Evolutionary conservation across 768 basidiomycete genomes (phyloP).

Genomic region (Boletellus ananas): DNA sequence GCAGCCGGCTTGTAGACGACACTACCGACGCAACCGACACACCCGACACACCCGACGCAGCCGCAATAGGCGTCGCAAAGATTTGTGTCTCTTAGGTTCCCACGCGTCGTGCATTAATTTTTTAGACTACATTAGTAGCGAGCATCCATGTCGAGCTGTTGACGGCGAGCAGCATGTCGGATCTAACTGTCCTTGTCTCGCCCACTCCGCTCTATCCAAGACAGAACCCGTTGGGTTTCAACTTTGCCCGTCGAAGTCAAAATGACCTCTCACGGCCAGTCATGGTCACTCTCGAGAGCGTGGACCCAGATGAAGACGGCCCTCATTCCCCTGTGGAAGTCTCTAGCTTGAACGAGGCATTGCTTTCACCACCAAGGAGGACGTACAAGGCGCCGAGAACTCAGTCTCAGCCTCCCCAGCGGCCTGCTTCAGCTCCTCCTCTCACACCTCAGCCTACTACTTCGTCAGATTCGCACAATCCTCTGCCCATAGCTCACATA

Average conservation of each 20-base stretch:
- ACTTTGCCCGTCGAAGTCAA: conserved; percentile 29
- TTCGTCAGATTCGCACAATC: not conserved
- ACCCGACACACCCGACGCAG: no score
- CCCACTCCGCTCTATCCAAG: conserved; percentile 26
- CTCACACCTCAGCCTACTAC: conserved; percentile 1
- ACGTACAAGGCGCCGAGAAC: conserved; percentile 25
- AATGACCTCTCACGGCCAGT: conserved; percentile 27
- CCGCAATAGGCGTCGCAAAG: no score
- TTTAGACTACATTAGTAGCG: no score
- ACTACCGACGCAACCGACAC: no score
- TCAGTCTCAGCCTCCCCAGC: conserved; percentile 6
- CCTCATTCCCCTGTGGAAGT: conserved; percentile 28
- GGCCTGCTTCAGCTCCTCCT: conserved; percentile 25
- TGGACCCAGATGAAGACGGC: conserved; percentile 20
- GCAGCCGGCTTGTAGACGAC: no score
- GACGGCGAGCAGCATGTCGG: conserved; percentile 20
- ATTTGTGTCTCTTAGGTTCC: no score
- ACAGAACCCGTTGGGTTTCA: conserved; percentile 25
- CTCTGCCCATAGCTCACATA: conserved; percentile 3
- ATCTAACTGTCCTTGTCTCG: conserved; percentile 32
- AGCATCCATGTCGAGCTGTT: no score
- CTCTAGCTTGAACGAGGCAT: conserved; percentile 9
- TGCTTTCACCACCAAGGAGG: conserved; percentile 28
- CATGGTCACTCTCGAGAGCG: conserved; percentile 31
- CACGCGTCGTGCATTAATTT: no score